Evolutionary conservation across 1,139 yeast species (phyloP), one percentile per base, ranked within the genome.

Genomic region (Yamadazyma dendronema): DNA sequence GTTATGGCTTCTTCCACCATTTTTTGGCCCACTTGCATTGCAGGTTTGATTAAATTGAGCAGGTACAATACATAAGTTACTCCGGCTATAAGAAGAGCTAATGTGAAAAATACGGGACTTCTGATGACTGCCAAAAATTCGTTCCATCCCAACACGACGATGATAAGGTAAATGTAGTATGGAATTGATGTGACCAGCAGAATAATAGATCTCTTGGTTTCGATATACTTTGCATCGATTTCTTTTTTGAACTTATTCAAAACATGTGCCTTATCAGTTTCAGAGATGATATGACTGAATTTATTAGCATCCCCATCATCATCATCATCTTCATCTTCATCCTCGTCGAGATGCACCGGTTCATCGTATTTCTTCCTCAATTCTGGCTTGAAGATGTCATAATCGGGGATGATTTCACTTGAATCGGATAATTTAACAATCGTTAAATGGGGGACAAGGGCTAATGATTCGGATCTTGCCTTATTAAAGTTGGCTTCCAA

Each of bases 141-240:
- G 60, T 90, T 90, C 97, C 97, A 92, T 11, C 98, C 98, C 23
- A 92, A 68, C 6, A 86, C 79, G 3, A 84, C 60, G 17, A 92
- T 67, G 6, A 92, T 57, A 16, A 80, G 65, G 60, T 87, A 88
- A 42, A 92, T 77, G 67, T 84, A 94, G 50, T 81, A 69, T 4
- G 98, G 98, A 41, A 92, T 83, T 43, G 84, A 83, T 0, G 96
- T 79, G 10, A 77, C 74, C 38, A 79, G 81, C 41, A 79, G 81
- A 25, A 84, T 72, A 40, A 84, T 75, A 4, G 92, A 81, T 42
- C 95, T 72, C 54, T 83, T 87, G 15, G 96, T 87, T 54, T 92
- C 97, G 35, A 92, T 72, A 47, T 81, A 92, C 34, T 83, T 73
- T 4, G 92, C 80, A 55, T 90, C 96, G 13, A 88, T 77, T 52